Evolutionary conservation across 2,329 filamentous ascomycete genomes (phyloP).

Genomic region (Penicillium thymicola): DNA sequence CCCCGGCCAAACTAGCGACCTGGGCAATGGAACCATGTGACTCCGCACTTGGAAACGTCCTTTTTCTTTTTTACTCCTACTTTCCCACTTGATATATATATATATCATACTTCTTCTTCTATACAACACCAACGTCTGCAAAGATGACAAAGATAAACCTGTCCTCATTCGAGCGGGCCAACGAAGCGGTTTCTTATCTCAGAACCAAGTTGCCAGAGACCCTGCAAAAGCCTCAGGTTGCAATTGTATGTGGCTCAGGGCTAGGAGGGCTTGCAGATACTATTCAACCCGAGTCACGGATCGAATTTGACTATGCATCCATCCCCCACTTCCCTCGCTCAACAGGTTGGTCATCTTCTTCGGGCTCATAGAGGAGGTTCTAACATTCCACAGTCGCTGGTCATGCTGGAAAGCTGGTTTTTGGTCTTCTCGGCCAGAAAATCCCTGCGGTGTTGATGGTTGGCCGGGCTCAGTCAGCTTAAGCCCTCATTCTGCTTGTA

Average conservation of each 20-base stretch:
- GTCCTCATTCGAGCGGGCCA: slow-evolving; percentile 31
- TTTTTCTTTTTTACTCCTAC: background rate
- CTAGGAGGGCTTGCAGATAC: slow-evolving; percentile 59
- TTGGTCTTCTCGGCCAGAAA: slow-evolving; percentile 56
- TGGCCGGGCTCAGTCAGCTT: slow-evolving; percentile 60
- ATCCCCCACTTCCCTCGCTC: slow-evolving; percentile 61
- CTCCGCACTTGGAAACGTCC: slow-evolving; percentile 6
- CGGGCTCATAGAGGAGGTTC: background rate
- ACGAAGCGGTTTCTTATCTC: slow-evolving; percentile 52
- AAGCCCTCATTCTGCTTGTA: slow-evolving; percentile 2
- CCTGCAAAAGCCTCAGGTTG: slow-evolving; percentile 55
- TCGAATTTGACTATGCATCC: slow-evolving; percentile 56
- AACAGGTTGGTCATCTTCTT: slow-evolving; percentile 48
- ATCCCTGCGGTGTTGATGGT: slow-evolving; percentile 61
- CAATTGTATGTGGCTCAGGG: slow-evolving; percentile 64
- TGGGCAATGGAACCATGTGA: slow-evolving; percentile 8
- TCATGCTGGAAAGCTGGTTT: slow-evolving; percentile 64
- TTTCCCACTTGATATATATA: background rate
- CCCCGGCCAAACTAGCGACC: slow-evolving; percentile 6
- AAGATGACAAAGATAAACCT: slow-evolving; percentile 13
- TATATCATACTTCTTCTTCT: background rate
- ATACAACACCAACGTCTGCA: background rate
- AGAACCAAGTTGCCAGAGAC: slow-evolving; percentile 48
- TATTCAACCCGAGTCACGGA: slow-evolving; percentile 49
- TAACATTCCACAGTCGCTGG: slow-evolving; percentile 47